phyloP scores from a whole-genome alignment of 2,329 filamentous ascomycete genomes.

The Xylaria sp. region DNA sequence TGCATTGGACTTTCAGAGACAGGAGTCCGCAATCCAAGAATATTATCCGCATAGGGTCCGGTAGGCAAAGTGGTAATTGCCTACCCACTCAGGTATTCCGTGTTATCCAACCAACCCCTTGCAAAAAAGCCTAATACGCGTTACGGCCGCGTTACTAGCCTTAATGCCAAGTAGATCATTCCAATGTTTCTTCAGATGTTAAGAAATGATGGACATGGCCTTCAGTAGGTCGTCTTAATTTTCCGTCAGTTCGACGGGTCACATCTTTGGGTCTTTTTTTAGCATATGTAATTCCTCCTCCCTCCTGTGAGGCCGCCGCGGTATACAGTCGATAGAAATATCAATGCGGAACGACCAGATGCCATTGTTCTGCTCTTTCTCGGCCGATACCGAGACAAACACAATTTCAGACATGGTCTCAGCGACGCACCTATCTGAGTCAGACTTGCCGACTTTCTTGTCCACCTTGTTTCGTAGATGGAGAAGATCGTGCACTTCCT shows the following conservation, averaged over 20 bases:
- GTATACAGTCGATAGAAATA: conserved; percentile 21
- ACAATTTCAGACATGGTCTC: conserved; percentile 24
- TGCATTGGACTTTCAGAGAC: neutral
- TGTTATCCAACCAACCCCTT: neutral
- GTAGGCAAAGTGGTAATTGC: neutral
- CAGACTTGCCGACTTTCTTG: conserved; percentile 23
- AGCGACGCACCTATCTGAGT: conserved; percentile 16
- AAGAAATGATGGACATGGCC: too few species aligned
- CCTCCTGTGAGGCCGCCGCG: conserved; percentile 11
- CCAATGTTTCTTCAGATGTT: too few species aligned
- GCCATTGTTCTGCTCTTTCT: conserved; percentile 14
- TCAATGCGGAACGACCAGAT: conserved; percentile 15
- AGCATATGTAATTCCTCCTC: neutral
- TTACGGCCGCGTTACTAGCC: too few species aligned
- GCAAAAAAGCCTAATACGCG: neutral
- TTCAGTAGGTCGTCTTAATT: neutral
- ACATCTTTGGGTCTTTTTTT: neutral
- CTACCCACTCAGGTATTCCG: neutral
- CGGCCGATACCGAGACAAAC: conserved; percentile 12
- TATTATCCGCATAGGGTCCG: neutral
- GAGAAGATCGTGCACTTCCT: conserved; percentile 19
- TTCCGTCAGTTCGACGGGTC: neutral
- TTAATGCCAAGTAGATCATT: too few species aligned
- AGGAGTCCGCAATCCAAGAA: neutral
- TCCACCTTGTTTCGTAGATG: conserved; percentile 25